These are phyloP conservation scores for Lentinula sp. DNA, from an alignment of 768 basidiomycete genomes.

Conservation along the genomic window DNA sequence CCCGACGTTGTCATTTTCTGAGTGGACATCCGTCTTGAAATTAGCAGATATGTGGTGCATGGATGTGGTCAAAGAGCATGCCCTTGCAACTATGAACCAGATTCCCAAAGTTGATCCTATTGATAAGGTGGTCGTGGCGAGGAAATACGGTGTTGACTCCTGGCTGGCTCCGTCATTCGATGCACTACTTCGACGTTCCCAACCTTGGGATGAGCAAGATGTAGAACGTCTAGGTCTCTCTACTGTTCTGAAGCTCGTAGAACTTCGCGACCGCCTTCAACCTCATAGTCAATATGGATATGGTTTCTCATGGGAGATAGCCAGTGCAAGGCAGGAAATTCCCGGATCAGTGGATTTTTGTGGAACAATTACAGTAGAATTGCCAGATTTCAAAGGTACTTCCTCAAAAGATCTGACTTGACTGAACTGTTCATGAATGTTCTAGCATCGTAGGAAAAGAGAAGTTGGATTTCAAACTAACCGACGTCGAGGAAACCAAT, in stretches of 20 bases:
- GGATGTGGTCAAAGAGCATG: background rate
- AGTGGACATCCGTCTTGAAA: slow-evolving; percentile 3
- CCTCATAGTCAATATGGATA: background rate
- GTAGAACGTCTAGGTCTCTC: background rate
- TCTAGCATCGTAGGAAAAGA: too few species aligned
- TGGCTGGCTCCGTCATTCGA: background rate
- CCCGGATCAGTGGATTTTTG: background rate
- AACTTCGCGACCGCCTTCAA: background rate
- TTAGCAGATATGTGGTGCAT: slow-evolving; percentile 1
- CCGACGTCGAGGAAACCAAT: too few species aligned
- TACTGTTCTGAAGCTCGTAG: background rate
- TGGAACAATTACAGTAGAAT: background rate
- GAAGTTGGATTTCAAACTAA: too few species aligned
- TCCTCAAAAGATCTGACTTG: too few species aligned
- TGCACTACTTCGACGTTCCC: background rate
- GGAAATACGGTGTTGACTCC: background rate
- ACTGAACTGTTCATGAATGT: too few species aligned
- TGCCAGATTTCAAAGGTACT: background rate
- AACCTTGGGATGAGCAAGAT: background rate
- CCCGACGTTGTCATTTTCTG: background rate
- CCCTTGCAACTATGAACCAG: background rate
- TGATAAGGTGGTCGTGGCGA: background rate
- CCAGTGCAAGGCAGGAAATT: background rate
- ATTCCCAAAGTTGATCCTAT: background rate
- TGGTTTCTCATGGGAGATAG: background rate